Percentiles rank a stretch among this genome's conserved stretches.
Conservation (phyloP, 352 stramenopile genomes). For the Detonula confervacea region DNA sequence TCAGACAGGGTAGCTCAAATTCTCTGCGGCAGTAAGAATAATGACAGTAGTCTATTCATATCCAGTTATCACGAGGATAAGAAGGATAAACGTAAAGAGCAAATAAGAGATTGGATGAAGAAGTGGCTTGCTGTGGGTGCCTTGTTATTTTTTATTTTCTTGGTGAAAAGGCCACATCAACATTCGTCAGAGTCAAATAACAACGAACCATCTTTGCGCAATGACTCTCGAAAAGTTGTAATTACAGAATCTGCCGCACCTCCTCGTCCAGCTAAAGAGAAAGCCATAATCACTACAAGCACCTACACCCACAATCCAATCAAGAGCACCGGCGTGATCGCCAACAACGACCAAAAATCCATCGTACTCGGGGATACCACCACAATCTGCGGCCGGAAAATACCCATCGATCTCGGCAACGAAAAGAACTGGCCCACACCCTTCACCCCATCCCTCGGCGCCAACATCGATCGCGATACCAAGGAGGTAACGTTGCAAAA, state of each 20-base stretch:
- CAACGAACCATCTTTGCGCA: no score
- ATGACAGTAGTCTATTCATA: background rate
- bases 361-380: no score
- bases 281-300: no score
- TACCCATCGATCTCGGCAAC: background rate
- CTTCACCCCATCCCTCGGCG: background rate
- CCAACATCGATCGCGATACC: background rate
- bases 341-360: no score
- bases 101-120: background rate
- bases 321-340: no score
- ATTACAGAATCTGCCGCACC: no score
- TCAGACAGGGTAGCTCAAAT: background rate
- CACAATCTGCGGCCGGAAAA: background rate
- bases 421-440: background rate
- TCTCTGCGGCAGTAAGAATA: background rate
- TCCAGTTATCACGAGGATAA: background rate
- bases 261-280: no score
- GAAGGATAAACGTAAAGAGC: background rate
- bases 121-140: background rate
- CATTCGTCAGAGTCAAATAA: no score
- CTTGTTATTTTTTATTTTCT: background rate
- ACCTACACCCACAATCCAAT: no score
- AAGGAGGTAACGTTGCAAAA: background rate
- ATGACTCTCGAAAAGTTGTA: no score
- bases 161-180: background rate